Evolutionary conservation across 1,139 yeast genomes (phyloP).

Genomic region (Hanseniaspora sp.): DNA sequence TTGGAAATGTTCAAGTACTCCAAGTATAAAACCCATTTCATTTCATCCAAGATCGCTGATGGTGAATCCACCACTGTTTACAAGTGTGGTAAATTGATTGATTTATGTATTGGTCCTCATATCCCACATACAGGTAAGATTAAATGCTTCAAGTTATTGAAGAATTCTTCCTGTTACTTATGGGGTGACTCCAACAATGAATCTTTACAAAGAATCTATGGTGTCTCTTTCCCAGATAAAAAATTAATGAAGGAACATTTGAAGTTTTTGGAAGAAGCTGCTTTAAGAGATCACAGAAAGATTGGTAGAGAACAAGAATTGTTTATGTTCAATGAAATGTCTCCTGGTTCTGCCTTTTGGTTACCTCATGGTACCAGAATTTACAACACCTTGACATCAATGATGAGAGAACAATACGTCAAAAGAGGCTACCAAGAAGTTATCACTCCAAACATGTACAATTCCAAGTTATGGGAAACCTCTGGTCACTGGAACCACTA

Average conservation of each 20-base stretch:
- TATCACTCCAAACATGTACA: constrained; percentile 95
- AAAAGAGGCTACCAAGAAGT: constrained; percentile 94
- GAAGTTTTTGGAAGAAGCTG: constrained; percentile 92
- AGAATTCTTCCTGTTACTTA: constrained; percentile 94
- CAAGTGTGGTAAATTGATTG: constrained; percentile 96
- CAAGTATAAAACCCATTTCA: constrained; percentile 85
- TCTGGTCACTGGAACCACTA: constrained; percentile 98
- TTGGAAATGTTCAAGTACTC: constrained; percentile 90
- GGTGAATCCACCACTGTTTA: constrained; percentile 94
- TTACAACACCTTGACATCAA: constrained; percentile 69
- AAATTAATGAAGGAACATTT: constrained; percentile 91
- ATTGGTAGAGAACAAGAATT: constrained; percentile 94
- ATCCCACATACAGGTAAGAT: constrained; percentile 96
- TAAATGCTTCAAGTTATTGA: constrained; percentile 85
- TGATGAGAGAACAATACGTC: constrained; percentile 72
- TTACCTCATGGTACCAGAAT: constrained; percentile 96
- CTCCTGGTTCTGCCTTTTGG: constrained; percentile 98
- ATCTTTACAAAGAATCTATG: constrained; percentile 93
- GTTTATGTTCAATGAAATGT: constrained; percentile 87
- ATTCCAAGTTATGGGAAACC: constrained; percentile 89
- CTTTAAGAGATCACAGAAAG: constrained; percentile 93
- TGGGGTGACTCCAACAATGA: constrained; percentile 88
- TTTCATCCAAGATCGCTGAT: constrained; percentile 83
- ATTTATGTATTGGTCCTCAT: constrained; percentile 96
- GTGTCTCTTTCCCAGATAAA: constrained; percentile 98